These are phyloP conservation scores for Mycena vulgaris DNA, from an alignment of 768 basidiomycete species.

Conservation along the genomic window DNA sequence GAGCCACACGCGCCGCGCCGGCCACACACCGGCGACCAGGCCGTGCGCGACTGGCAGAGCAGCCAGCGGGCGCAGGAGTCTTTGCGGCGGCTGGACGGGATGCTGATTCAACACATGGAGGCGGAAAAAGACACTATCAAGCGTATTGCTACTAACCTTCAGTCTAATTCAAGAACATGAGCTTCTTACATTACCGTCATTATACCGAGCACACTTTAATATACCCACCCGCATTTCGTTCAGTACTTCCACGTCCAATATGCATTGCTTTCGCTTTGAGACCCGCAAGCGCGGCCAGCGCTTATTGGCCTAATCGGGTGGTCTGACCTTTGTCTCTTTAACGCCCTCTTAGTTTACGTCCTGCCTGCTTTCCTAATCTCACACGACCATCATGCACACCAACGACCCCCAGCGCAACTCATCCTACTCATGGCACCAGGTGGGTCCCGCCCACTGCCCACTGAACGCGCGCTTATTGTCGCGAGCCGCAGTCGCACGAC, in stretches of 20 bases:
- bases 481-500: slow-evolving; percentile 81
- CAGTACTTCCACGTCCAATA: background rate
- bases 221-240: slow-evolving; percentile 25
- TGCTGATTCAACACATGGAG: slow-evolving; percentile 88
- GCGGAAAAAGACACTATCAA: slow-evolving; percentile 85
- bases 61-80: slow-evolving; percentile 69
- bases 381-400: slow-evolving; percentile 52
- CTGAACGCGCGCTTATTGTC: slow-evolving; percentile 31
- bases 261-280: background rate
- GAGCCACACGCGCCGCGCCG: slow-evolving; percentile 30
- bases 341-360: background rate
- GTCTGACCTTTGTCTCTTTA: slow-evolving; percentile 5
- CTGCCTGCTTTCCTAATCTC: background rate
- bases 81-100: slow-evolving; percentile 78
- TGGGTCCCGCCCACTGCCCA: slow-evolving; percentile 49
- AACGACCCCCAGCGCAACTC: slow-evolving; percentile 58
- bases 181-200: slow-evolving; percentile 11
- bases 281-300: background rate
- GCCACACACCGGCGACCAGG: slow-evolving; percentile 49
- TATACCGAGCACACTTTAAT: slow-evolving; percentile 31
- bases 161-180: slow-evolving; percentile 33
- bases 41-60: slow-evolving; percentile 51
- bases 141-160: slow-evolving; percentile 72
- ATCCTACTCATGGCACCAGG: slow-evolving; percentile 91
- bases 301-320: slow-evolving; percentile 5